Base-by-base conservation (phyloP, 352 stramenopile species). In the Globisporangium irregulare region DNA sequence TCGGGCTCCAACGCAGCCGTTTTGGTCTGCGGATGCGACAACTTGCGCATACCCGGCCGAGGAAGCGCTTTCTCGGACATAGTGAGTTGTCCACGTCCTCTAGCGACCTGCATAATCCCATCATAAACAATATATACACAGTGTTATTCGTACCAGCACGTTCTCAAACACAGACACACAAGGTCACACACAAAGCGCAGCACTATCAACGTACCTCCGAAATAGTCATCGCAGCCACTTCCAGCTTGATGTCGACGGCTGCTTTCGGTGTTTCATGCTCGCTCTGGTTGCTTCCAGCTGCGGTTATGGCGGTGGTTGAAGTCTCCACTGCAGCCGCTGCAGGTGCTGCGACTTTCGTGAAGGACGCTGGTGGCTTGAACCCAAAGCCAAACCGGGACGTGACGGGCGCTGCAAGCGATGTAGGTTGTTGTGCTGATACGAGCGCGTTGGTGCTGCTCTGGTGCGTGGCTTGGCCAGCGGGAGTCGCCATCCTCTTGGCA, bases 371-470 rank as follows among this genome's bases (percentile, higher is more conserved):
- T 20, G 53, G 27, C 36, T 70, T 74, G 67, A 81, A 81, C 32
- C 73, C 73, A 62, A 80, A 80, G 61, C 75, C 75, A 34, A 79
- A 81, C 70, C 70, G 75, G 15, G 56, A 56, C 6, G 38, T 38
- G 25, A n/a, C 18, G 10, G 36, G 27, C 24, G 62, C 25, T 14
- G 51, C 51, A 12, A 48, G 5, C 56, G 56, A 24, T 34, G 56
- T 14, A 20, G 46, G 58, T 32, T 32, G 29, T 32, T 32, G 32
- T 18, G 57, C 57, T 4, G n/a, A 18, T 71, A 25, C 59, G 38
- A 46, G 24, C 62, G 38, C 73, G 38, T 22, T 50, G 5, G 43
- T 54, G 57, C 56, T 65, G 32, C 27, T 59, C 43, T 67, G 65
- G 20, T 67, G 57, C 27, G 62, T 32, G 24, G 14, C 57, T 6